Evolutionary conservation across 768 basidiomycete genomes (phyloP).

Genomic region (Paxillus involutus): DNA sequence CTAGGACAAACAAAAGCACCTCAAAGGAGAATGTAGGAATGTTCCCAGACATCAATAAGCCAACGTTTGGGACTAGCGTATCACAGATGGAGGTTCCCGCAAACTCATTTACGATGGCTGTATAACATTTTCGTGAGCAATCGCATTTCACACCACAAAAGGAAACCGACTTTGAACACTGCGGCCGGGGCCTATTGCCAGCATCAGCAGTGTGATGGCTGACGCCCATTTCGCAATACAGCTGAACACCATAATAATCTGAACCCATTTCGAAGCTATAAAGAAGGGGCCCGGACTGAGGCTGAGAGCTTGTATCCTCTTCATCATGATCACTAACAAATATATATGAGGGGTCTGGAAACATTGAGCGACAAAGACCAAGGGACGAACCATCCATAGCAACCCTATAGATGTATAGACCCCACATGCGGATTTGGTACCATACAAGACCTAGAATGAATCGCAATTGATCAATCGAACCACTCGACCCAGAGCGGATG

Average conservation of each 20-base stretch:
- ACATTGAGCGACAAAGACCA: background rate
- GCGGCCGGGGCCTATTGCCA: slow-evolving; percentile 11
- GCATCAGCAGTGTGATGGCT: slow-evolving; percentile 7
- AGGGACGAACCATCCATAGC: slow-evolving; percentile 18
- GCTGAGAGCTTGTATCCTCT: slow-evolving; percentile 15
- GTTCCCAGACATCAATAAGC: background rate
- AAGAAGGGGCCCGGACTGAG: background rate
- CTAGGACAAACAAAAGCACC: slow-evolving; percentile 10
- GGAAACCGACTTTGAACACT: background rate
- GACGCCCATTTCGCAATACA: slow-evolving; percentile 8
- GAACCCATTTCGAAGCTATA: slow-evolving; percentile 5
- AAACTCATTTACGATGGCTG: background rate
- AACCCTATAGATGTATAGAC: slow-evolving; percentile 7
- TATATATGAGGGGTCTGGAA: background rate
- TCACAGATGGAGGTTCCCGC: slow-evolving; percentile 1
- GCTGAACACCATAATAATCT: background rate
- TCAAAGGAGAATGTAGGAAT: slow-evolving; percentile 15
- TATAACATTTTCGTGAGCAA: background rate
- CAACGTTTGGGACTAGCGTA: background rate
- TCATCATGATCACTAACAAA: slow-evolving; percentile 19
- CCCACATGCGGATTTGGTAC: slow-evolving; percentile 16
- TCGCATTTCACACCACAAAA: background rate
- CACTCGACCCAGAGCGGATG: background rate
- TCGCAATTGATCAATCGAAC: background rate
- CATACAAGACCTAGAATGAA: slow-evolving; percentile 10